Evolutionary conservation across 176 grass and related monocot genomes (phyloP).

Genomic region (Oryza brachyantha): DNA sequence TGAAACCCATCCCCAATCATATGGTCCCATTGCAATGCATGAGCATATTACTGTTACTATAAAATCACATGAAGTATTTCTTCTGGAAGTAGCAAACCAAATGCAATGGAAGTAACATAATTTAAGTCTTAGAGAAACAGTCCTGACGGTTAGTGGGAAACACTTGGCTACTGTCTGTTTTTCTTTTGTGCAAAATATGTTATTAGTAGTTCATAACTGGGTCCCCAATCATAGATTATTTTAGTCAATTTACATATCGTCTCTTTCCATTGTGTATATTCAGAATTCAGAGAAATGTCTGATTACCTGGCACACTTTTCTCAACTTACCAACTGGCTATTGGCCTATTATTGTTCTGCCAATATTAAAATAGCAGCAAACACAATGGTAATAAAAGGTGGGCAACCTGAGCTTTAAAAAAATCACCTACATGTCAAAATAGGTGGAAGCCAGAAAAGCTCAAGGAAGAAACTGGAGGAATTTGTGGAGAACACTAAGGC

Average conservation of each 20-base stretch:
- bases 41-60: no score
- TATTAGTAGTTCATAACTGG: background rate
- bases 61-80: background rate
- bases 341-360: no score
- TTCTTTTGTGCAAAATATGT: no score
- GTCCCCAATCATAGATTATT: background rate
- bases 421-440: no score
- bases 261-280: background rate
- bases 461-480: no score
- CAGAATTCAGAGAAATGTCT: background rate
- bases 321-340: background rate
- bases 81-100: background rate
- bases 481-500: no score
- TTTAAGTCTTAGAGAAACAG: background rate
- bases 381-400: no score
- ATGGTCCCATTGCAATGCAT: no score
- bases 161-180: background rate
- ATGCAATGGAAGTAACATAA: background rate
- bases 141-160: background rate
- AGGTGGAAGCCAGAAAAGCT: no score
- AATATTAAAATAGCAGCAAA: no score
- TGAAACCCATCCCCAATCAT: no score
- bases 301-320: background rate
- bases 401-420: no score
- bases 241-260: background rate